A percentile compares a stretch with the other conserved stretches of the same genome.
Evolutionary conservation across 139 green algal genomes (phyloP).

Genomic region (Raphidocelis subcapitata): DNA sequence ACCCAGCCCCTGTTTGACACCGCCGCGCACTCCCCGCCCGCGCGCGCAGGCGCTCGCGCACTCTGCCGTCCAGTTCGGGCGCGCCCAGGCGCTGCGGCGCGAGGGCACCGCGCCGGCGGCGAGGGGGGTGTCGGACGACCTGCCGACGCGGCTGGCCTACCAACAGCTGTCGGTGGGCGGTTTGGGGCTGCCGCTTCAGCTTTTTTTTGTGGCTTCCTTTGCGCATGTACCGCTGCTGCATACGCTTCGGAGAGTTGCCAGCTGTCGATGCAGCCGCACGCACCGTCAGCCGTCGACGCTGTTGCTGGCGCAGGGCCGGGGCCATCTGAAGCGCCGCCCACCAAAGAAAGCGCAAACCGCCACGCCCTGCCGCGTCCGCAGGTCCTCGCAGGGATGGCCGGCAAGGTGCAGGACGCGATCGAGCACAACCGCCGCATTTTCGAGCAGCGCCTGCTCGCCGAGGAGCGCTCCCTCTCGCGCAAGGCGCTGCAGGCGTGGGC

Average conservation of each 20-base stretch:
- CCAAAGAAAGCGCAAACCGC: no score
- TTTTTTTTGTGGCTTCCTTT: no score
- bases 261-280: no score
- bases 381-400: slow-evolving; percentile 76
- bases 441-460: slow-evolving; percentile 52
- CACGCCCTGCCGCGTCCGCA: no score
- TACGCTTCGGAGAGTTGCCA: no score
- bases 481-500: slow-evolving; percentile 56
- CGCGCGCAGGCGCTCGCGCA: slow-evolving; percentile 46
- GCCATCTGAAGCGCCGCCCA: no score
- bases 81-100: slow-evolving; percentile 38
- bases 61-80: slow-evolving; percentile 50
- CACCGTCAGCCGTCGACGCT: no score
- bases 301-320: no score
- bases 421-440: slow-evolving; percentile 79
- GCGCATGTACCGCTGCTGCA: no score
- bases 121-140: slow-evolving; percentile 68
- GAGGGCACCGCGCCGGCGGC: slow-evolving; percentile 44
- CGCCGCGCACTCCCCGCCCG: not conserved
- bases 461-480: slow-evolving; percentile 37
- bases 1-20: not conserved
- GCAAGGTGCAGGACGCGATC: slow-evolving; percentile 82
- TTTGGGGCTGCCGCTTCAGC: no score
- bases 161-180: slow-evolving; percentile 57
- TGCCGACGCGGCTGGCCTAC: slow-evolving; percentile 74